Base-by-base conservation (phyloP, 495 filamentous ascomycete genomes). In the Astrothelium macrocarpum region DNA sequence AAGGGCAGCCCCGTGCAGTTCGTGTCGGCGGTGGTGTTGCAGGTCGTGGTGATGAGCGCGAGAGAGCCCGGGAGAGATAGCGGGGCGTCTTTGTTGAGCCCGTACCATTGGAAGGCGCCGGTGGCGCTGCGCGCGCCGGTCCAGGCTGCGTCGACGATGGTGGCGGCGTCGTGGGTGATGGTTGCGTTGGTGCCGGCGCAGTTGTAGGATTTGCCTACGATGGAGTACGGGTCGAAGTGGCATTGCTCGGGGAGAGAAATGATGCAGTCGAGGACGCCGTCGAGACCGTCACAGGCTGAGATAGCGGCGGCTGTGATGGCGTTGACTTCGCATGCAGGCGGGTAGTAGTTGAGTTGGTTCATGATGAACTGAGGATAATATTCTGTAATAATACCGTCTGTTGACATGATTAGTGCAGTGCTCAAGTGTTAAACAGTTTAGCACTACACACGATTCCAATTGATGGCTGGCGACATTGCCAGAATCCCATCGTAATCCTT, bases 401-500 rank as follows among this genome's bases (percentile, higher is more conserved):
- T 2, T 16, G 16, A 34, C 10, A 36, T 9, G 2, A n/a, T 36
- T 31, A 60, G 59, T 36, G 3, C 32, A 60, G 10, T 10, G 9
- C 26, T 16, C 26, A 2, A 12, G 26, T 7, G 26, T 64, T 32
- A 67, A 64, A 14, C 49, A 26, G 20, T 43, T 59, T 20, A 16
- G 5, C 11, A 23, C 5, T 16, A 56, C 49, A 28, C 25, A 56
- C 49, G 10, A 56, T 56, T 25, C 74, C 73, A 72, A 64, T 76
- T 64, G 36, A 81, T 64, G 5, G 69, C 73, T 28, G 75, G 71
- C 1, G 77, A 70, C 49, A 65, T 72, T 2, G 76, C 77, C 7
- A 66, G 32, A 39, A 68, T 46, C 74, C 67, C 62, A 78, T 78
- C 77, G 63, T 71, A 81, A 1, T 70, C 71, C 0, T 62, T 60